Evolutionary conservation across 164 flowering plant species (phyloP).

Genomic region (Piper betle): DNA sequence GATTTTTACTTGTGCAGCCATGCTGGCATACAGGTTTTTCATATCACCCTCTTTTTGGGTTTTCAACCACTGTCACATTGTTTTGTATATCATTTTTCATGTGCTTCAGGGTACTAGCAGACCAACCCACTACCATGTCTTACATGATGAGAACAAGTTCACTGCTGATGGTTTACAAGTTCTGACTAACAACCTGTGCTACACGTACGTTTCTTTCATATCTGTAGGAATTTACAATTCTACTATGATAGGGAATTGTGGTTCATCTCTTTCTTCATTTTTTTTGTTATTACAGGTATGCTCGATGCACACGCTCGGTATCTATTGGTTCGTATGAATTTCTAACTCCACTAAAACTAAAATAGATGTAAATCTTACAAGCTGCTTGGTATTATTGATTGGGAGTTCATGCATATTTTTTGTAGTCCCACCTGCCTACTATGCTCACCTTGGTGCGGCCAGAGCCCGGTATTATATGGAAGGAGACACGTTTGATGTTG

Average conservation of each 20-base stretch:
- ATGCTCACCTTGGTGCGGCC: slow-evolving; percentile 72
- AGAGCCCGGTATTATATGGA: slow-evolving; percentile 62
- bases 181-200: slow-evolving; percentile 58
- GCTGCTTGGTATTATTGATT: neutral
- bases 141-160: slow-evolving; percentile 66
- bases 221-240: neutral
- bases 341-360: neutral
- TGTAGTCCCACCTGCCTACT: slow-evolving; percentile 89
- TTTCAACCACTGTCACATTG: neutral
- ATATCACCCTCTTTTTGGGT: neutral
- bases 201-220: slow-evolving; percentile 36
- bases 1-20: slow-evolving; percentile 90
- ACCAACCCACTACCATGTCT: slow-evolving; percentile 73
- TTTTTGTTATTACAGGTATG: slow-evolving; percentile 36
- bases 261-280: neutral
- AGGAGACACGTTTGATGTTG: slow-evolving; percentile 31
- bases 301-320: slow-evolving; percentile 77
- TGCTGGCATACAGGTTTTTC: slow-evolving; percentile 72
- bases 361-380: neutral
- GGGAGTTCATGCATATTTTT: neutral
- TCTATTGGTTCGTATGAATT: slow-evolving; percentile 47
- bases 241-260: neutral
- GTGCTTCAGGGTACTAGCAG: slow-evolving; percentile 63
- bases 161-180: slow-evolving; percentile 43
- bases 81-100: too few relatives aligned